Evolutionary conservation across 108 stramenopile species (phyloP).

Genomic region (Nitzschia palea): DNA sequence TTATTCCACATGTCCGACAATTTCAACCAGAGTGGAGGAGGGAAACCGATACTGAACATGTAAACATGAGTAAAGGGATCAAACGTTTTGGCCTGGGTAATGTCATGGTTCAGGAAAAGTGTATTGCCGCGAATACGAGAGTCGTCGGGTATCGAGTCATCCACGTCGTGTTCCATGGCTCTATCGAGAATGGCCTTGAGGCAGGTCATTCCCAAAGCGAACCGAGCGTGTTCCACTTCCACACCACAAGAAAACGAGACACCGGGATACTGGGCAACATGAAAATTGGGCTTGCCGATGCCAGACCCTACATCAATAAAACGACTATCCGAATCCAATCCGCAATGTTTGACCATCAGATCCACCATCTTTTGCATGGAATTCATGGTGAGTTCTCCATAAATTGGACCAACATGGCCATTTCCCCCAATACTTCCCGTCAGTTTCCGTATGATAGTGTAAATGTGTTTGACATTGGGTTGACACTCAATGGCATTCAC

Average conservation of each 20-base stretch:
- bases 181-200: conserved; percentile 59
- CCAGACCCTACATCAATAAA: conserved; percentile 98
- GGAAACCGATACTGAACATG: conserved; percentile 95
- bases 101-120: conserved; percentile 82
- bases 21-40: conserved; percentile 64
- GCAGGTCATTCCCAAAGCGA: conserved; percentile 79
- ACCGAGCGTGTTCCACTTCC: conserved; percentile 86
- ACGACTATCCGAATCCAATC: conserved; percentile 64
- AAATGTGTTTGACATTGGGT: conserved; percentile 52
- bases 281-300: conserved; percentile 97
- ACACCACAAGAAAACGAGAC: conserved; percentile 91
- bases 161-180: conserved; percentile 15
- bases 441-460: conserved; percentile 64
- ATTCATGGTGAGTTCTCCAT: conserved; percentile 91
- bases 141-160: conserved; percentile 15
- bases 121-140: conserved; percentile 36
- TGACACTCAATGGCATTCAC: conserved; percentile 36
- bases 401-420: conserved; percentile 86
- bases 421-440: conserved; percentile 93
- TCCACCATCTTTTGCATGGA: conserved; percentile 91
- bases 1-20: conserved; percentile 75
- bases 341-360: conserved; percentile 77
- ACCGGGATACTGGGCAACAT: conserved; percentile 89
- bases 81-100: conserved; percentile 77
- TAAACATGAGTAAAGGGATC: conserved; percentile 98